Base-by-base conservation (phyloP, 2,329 filamentous ascomycete species). In the Aspergillus hiratsukae region DNA sequence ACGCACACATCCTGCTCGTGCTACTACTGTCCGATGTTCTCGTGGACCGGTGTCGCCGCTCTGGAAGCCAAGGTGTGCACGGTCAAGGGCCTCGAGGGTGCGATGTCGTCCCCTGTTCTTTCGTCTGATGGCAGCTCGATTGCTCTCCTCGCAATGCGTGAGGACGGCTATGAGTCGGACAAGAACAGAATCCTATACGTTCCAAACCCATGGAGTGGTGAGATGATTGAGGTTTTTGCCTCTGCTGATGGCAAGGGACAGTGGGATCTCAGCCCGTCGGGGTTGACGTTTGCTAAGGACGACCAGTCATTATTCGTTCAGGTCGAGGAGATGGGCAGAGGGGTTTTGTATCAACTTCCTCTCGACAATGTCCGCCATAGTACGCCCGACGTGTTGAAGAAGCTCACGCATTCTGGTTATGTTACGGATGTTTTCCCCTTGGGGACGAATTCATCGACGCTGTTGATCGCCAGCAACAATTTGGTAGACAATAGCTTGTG, bases 131-230 rank as follows among this genome's bases (percentile, higher is more conserved):
- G 76, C 8, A 68, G 73, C 52, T 72, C 72, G 2, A 69, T 79
- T 56, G 76, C 75, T 14, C 71, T 78, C 25, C 64, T 80, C 31
- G 69, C 72, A 8, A 78, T 78, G 75, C 68, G 66, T 10, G 64
- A 73, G 43, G 76, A 79, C 57, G 76, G 76, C 9, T 78, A 79
- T 53, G 76, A 79, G 59, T 75, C 75, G 14, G 76, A 79, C 61
- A 77, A 77, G 60, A 79, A 78, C 56, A 65, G 73, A 2, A 77
- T 78, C 31, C 54, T 78, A 21, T 71, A 76, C 52, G 71, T 76
- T 21, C 74, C 73, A 1, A 73, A 75, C 52, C 70, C 77, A 2
- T 76, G 72, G 69, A 72, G 68, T 53, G 72, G 71, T 7, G 66
- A 72, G 49, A 69, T 71, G 61, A 66, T 75, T 14, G 75, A 77